Conservation (phyloP, 1,284 basidiomycete species). For the Melampsora larici-populina region DNA sequence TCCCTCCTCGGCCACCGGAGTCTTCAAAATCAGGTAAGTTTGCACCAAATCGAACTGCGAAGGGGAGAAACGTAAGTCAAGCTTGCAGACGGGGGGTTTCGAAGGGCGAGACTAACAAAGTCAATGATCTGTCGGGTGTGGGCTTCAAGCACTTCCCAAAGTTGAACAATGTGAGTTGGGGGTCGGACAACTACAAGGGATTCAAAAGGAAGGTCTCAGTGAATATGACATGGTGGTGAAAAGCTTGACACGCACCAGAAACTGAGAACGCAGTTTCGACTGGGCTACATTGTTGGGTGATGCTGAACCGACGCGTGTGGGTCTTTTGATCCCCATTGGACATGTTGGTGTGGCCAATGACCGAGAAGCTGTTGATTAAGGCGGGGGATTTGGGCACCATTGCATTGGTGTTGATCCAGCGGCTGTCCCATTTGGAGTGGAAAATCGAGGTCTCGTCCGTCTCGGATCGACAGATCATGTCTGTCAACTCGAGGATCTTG, state of each 20-base stretch:
- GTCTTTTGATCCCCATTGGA: neutral
- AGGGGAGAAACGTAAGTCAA: neutral
- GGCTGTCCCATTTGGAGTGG: constrained; percentile 34
- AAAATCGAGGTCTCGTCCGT: constrained; percentile 42
- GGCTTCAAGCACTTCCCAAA: constrained; percentile 32
- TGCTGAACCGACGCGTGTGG: constrained; percentile 24
- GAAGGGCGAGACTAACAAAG: constrained; percentile 6
- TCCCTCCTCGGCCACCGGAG: constrained; percentile 40
- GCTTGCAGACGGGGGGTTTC: neutral
- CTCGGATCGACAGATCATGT: constrained; percentile 17
- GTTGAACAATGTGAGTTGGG: constrained; percentile 27
- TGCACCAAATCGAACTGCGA: constrained; percentile 32
- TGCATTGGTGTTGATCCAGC: constrained; percentile 6
- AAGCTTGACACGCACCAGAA: constrained; percentile 14
- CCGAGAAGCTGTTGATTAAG: constrained; percentile 22
- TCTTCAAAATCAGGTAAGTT: constrained; percentile 41
- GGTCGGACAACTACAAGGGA: constrained; percentile 18
- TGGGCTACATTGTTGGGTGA: constrained; percentile 29
- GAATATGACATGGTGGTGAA: neutral
- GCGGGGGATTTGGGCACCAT: neutral
- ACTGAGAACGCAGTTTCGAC: constrained; percentile 17
- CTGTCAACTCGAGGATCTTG: constrained; percentile 38
- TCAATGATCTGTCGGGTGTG: constrained; percentile 25
- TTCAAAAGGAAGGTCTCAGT: neutral
- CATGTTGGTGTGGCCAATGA: constrained; percentile 22